Percentiles rank a stretch among this genome's conserved stretches.
Conservation (phyloP, 1,284 basidiomycete genomes). For the Cutaneotrichosporon cutaneum region DNA sequence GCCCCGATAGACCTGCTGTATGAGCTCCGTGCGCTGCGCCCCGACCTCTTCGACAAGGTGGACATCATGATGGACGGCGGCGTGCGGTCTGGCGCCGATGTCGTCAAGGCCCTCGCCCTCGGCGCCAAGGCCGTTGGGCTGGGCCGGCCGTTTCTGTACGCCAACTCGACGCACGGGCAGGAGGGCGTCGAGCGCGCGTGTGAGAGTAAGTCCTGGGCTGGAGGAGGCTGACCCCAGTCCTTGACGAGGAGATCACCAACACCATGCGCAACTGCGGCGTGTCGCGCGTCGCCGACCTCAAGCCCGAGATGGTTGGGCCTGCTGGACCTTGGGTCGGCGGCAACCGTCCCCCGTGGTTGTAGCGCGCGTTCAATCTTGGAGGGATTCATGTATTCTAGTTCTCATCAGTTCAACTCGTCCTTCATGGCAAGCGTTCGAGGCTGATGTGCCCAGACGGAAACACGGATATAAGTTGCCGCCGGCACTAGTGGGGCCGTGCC, state of each 20-base stretch:
- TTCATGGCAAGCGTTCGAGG: too few species aligned
- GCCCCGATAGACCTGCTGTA: constrained; percentile 54
- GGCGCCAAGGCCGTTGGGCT: constrained; percentile 61
- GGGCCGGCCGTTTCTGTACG: constrained; percentile 59
- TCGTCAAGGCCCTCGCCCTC: constrained; percentile 60
- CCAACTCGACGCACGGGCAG: constrained; percentile 58
- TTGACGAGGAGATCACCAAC: constrained; percentile 57
- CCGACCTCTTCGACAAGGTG: constrained; percentile 56
- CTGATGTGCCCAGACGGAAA: neutral
- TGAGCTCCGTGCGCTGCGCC: constrained; percentile 54
- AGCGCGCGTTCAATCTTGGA: neutral
- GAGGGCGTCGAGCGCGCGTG: constrained; percentile 56
- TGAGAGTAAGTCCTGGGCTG: constrained; percentile 48
- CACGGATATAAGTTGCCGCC: neutral
- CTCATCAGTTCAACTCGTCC: too few species aligned
- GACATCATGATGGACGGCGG: constrained; percentile 60
- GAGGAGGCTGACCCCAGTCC: constrained; percentile 40
- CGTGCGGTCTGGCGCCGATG: constrained; percentile 57
- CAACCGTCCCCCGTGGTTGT: constrained; percentile 41
- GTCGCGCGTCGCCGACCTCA: constrained; percentile 61
- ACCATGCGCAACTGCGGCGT: constrained; percentile 58
- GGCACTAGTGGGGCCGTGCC: neutral
- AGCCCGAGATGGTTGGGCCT: constrained; percentile 70
- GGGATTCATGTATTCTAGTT: neutral
- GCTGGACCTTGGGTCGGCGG: constrained; percentile 48